Percentiles rank a stretch among this genome's conserved stretches.
Evolutionary conservation across 371 early-diverging fungal genomes (phyloP).

Genomic region (Rhizopus stolonifer): DNA sequence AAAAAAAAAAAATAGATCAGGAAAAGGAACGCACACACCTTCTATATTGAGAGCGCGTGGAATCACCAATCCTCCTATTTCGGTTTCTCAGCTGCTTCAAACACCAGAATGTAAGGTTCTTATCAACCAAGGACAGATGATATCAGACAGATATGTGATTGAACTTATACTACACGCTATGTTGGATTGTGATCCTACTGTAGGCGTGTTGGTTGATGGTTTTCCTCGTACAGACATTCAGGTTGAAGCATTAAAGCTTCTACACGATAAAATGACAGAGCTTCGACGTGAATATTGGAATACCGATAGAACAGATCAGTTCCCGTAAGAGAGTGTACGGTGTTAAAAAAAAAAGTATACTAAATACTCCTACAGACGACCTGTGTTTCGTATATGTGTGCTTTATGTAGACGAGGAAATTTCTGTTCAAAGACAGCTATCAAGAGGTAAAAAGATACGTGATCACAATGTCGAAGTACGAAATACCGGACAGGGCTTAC

Average conservation of each 20-base stretch:
- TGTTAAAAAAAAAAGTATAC: neutral
- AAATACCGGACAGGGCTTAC: slow-evolving; percentile 60
- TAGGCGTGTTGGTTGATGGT: slow-evolving; percentile 68
- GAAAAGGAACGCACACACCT: slow-evolving; percentile 70
- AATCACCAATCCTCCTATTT: slow-evolving; percentile 67
- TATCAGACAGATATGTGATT: slow-evolving; percentile 63
- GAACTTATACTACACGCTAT: slow-evolving; percentile 60
- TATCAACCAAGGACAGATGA: slow-evolving; percentile 69
- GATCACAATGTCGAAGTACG: slow-evolving; percentile 61
- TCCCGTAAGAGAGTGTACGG: slow-evolving; percentile 42
- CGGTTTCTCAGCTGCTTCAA: slow-evolving; percentile 61
- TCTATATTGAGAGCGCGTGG: slow-evolving; percentile 63
- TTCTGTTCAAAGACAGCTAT: slow-evolving; percentile 59
- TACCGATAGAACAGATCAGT: slow-evolving; percentile 57
- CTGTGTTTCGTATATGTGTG: slow-evolving; percentile 67
- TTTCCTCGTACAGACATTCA: slow-evolving; percentile 72
- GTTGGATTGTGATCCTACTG: slow-evolving; percentile 59
- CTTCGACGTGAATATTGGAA: slow-evolving; percentile 55
- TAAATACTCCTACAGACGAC: slow-evolving; percentile 35
- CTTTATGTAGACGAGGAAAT: slow-evolving; percentile 70
- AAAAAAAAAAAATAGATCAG: too few species aligned
- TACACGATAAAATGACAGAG: slow-evolving; percentile 66
- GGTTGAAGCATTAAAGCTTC: slow-evolving; percentile 61
- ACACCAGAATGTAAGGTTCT: slow-evolving; percentile 65
- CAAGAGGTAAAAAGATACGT: slow-evolving; percentile 58